Conservation (phyloP, 129 eudicot species). For the Apium graveolens region DNA sequence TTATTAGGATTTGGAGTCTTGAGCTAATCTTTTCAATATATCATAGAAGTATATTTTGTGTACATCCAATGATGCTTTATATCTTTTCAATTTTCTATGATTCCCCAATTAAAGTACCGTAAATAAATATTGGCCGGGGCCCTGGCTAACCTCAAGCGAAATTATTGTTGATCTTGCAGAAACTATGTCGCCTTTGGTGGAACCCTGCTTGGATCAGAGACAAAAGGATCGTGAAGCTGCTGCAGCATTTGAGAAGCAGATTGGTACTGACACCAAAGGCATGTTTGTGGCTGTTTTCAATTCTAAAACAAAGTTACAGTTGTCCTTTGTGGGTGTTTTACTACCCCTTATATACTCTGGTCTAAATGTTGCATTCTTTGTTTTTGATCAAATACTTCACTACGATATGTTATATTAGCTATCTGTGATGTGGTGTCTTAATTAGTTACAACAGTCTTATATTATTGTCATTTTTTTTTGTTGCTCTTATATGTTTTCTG, state of each 20-base stretch:
- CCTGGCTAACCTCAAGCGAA: neutral
- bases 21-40: no score
- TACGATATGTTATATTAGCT: neutral
- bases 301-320: neutral
- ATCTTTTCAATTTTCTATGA: neutral
- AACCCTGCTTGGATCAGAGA: neutral
- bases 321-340: neutral
- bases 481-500: constrained; percentile 6
- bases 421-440: neutral
- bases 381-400: neutral
- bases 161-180: neutral
- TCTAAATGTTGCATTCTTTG: neutral
- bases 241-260: neutral
- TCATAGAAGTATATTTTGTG: neutral
- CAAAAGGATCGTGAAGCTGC: neutral
- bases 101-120: neutral
- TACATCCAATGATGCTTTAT: neutral
- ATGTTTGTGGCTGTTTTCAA: neutral
- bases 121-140: neutral
- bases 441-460: neutral
- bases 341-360: neutral
- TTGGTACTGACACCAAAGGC: neutral
- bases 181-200: neutral
- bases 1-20: neutral
- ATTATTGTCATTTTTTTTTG: neutral